Conservation (phyloP, 495 filamentous ascomycete species). For the Darksidea phi region DNA sequence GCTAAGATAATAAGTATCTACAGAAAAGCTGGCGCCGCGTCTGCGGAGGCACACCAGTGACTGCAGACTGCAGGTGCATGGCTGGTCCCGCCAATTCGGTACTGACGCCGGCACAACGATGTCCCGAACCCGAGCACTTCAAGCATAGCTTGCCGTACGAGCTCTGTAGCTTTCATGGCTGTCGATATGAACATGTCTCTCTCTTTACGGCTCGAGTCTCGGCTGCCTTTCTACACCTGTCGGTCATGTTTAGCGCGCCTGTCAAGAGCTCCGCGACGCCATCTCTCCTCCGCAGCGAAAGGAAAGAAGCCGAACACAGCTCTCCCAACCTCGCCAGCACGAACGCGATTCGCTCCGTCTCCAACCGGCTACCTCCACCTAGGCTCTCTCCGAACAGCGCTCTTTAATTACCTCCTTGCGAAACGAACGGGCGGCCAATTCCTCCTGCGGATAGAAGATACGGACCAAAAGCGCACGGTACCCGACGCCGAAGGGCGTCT, state of each 20-base stretch:
- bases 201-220: constrained; percentile 7
- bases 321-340: constrained; percentile 62
- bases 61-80: no score
- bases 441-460: constrained; percentile 88
- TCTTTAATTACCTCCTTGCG: constrained; percentile 89
- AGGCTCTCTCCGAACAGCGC: constrained; percentile 82
- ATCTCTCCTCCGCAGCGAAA: background rate
- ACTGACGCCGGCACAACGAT: background rate
- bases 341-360: constrained; percentile 93
- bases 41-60: no score
- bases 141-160: background rate
- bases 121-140: background rate
- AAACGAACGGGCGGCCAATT: constrained; percentile 91
- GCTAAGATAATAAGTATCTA: no score
- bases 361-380: constrained; percentile 93
- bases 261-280: constrained; percentile 10
- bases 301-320: constrained; percentile 1
- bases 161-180: background rate
- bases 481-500: constrained; percentile 72
- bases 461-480: constrained; percentile 85
- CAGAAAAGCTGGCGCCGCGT: no score
- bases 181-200: constrained; percentile 6
- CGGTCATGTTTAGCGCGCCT: constrained; percentile 20
- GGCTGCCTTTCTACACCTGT: constrained; percentile 20
- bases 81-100: background rate